phyloP scores from a whole-genome alignment of 768 basidiomycete genomes.

The Boletus pseudo-olivaceus region DNA sequence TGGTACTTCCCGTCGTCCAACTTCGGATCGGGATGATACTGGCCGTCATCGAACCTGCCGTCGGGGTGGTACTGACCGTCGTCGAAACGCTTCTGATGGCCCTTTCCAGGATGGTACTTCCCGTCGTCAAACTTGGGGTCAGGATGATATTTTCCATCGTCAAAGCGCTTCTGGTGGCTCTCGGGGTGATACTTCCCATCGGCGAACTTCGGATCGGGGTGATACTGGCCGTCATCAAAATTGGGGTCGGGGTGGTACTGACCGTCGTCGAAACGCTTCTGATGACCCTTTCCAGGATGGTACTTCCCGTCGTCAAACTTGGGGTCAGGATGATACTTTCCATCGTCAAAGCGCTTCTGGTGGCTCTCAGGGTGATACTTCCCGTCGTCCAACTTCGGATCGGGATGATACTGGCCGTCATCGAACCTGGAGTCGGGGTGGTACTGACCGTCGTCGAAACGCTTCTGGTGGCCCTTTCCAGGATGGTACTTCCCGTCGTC shows the following conservation, averaged over 20 bases:
- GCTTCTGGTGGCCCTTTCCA: too few species aligned
- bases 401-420: constrained; percentile 14
- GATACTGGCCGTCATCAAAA: neutral
- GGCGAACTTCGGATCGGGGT: constrained; percentile 1
- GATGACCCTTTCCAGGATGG: neutral
- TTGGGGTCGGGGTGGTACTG: constrained; percentile 7
- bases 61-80: constrained; percentile 9
- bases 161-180: constrained; percentile 1
- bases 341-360: too few species aligned
- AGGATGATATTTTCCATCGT: constrained; percentile 17
- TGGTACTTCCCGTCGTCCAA: constrained; percentile 8
- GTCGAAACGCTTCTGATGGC: constrained; percentile 2
- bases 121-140: neutral
- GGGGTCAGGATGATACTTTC: too few species aligned
- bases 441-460: constrained; percentile 7
- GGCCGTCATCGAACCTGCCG: too few species aligned
- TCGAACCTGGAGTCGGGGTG: neutral
- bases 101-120: constrained; percentile 8
- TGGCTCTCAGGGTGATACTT: neutral
- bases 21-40: too few species aligned
- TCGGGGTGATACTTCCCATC: constrained; percentile 14
- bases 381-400: neutral
- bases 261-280: constrained; percentile 16
- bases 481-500: too few species aligned
- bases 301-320: neutral